Base-by-base conservation (phyloP, 129 eudicot genomes). In the Chrysanthemum seticuspe region DNA sequence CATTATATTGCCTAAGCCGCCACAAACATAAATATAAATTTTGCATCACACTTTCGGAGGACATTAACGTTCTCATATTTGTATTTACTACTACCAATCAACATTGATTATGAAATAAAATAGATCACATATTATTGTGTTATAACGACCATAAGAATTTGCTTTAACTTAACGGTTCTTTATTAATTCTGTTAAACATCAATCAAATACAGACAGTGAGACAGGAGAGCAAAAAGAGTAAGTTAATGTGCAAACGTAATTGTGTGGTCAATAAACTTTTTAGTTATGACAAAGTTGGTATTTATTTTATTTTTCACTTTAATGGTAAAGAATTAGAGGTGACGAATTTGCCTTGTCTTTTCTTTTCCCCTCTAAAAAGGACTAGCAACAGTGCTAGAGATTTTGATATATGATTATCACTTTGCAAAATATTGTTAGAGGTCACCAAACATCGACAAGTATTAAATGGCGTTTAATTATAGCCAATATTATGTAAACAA, bases 1-100 rank as follows among this genome's bases (percentile, higher is more conserved):
- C 23, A 62, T 12, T 13, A 6, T 63, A 62, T 71, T 11, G 70
- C 23, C 44, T 62, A 23, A 52, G 78, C 82, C 72, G 78, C 74
- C 82, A 62, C 36, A n/a, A 62, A 16, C 25, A 10, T 36, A 12
- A 64, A 64, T 16, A 31, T 13, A 10, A 63, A 4, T 25, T 25
- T 63, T 13, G n/a, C 29, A 29, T 63, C 16, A 63, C 19, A 31
- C 67, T 62, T 5, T 64, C 47, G 16, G 58, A 16, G 58, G 13
- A 53, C 18, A 4, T 53, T 4, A 16, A 13, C 6, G 7, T 4
- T 13, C 58, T 13, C 18, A 53, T n/a, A 14, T 3, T 14, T 16
- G 18, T 14, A 53, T 16, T 14, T 53, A 13, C 18, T 53, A 53
- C 4, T 53, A 53, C 0, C 14, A 13, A 53, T 3, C 7, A 13